Base-by-base conservation (phyloP, 352 stramenopile genomes). In the Elongisporangium anandrum region DNA sequence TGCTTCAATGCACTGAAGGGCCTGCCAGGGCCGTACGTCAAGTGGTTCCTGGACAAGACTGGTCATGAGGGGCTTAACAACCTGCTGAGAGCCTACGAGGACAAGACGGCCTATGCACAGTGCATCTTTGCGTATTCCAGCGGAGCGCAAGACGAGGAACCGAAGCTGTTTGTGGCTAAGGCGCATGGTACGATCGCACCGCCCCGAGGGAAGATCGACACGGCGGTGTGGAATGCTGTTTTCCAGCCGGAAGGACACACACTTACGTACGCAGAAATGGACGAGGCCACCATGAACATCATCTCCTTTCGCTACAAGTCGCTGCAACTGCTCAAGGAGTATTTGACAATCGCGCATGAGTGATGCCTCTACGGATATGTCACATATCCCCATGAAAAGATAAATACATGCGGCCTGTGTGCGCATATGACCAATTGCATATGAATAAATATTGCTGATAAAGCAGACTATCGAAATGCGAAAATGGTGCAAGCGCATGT, bases 1-100 rank as follows among this genome's bases (percentile, higher is more conserved):
- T 97, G 92, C 76, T 98, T 98, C 72, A 95, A 96, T 67, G 93
- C 91, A 41, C 75, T 98, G 15, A 70, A 81, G 38, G 92, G 84
- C 0, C 81, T 98, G 5, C 94, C 94, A 0, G 93, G 94, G 0
- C 88, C 91, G 16, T 98, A 98, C 75, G 95, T 98, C 63, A 98
- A 98, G 76, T 98, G 93, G 91, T 98, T 98, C 63, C 73, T 98
- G 8, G 85, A 98, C 20, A 96, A 94, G 66, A 95, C 82, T 52
- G 88, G 89, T 61, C 88, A 77, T 84, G 91, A 38, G 54, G 94
- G 70, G 60, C 95, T 75, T 76, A 98, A 98, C 65, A 94, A 95
- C 54, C 70, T 98, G 69, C 74, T 98, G 19, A 68, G 72, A 5
- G 88, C 72, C 0, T 98, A 94, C 65, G 70, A 88, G 38, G 92